Base-by-base conservation (phyloP, 106 monocot genomes). In the Posidonia australis region DNA sequence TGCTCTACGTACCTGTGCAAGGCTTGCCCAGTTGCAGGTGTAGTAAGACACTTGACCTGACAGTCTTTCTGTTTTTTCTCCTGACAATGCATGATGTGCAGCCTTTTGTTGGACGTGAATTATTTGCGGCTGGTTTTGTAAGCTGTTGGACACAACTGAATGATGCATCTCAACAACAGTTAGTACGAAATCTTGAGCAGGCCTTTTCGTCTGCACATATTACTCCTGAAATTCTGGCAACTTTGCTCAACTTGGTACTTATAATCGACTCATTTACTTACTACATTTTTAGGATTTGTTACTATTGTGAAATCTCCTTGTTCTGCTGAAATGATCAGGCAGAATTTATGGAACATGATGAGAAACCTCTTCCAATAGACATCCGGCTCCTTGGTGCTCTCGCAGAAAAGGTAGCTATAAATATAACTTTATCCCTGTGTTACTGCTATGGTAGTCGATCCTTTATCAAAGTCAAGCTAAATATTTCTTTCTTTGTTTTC, bases 351-450 rank as follows among this genome's bases (percentile, higher is more conserved):
- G 98, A 98, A 68, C 91, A 87, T 70, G 78, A 98, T 67, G 98
- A 98, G 63, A 98, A 98, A 72, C 98, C 85, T 28, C 98, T 98
- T 85, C 98, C 98, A n/a, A 98, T 98, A 32, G 98, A 98, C 76
- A 98, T 91, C 13, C 72, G 98, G n/a, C 76, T 98, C 19, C 90
- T 98, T 78, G 98, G 98, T 77, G 87, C 91, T 61, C 91, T 98
- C 79, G 91, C 98, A 67, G 91, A 98, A 66, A 91, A 98, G 91
- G 98, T 98, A 58, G 6, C 52, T 66, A 54, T 36, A 5, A 28
- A 16, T 54, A 13, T 58, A 58, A 26, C 17, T 58, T 58, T 29
- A 26, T 74, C 17, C 29, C 28, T 28, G 44, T 29, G 42, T 70
- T 52, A 30, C 16, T 36, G 6, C 26, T 47, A 19, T 53, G 22